Evolutionary conservation across 2,329 filamentous ascomycete species (phyloP).

Genomic region (Thelonectria rubi): DNA sequence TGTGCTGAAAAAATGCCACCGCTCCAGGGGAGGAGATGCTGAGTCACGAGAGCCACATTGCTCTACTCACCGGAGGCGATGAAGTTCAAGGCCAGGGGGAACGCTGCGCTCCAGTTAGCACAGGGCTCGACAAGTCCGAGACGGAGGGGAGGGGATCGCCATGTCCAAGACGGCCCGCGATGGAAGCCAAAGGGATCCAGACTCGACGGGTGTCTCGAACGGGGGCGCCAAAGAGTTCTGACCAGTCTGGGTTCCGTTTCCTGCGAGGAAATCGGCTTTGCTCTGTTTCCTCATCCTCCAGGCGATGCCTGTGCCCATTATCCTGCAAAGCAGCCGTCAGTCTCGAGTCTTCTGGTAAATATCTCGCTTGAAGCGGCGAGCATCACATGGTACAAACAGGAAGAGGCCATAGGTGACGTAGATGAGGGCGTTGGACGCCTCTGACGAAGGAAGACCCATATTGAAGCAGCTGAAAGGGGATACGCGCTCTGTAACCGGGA

Average conservation of each 20-base stretch:
- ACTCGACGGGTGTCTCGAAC: background rate
- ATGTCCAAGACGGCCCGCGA: constrained; percentile 1
- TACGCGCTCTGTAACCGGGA: no score
- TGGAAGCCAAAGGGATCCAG: background rate
- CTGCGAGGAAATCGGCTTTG: constrained; percentile 76
- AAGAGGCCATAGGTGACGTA: constrained; percentile 82
- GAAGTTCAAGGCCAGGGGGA: constrained; percentile 87
- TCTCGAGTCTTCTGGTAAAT: background rate
- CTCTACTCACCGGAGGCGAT: constrained; percentile 88
- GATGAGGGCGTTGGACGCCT: constrained; percentile 84
- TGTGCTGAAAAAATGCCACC: constrained; percentile 60
- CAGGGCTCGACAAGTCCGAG: background rate
- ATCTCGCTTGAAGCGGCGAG: background rate
- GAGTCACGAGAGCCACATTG: constrained; percentile 40
- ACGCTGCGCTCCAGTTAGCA: constrained; percentile 62
- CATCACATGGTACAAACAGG: constrained; percentile 63
- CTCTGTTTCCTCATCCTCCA: constrained; percentile 69
- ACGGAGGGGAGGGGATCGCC: background rate
- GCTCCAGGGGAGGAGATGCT: constrained; percentile 63
- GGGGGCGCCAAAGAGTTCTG: constrained; percentile 48
- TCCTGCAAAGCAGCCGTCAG: constrained; percentile 52
- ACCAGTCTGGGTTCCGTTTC: constrained; percentile 88
- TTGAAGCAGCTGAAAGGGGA: constrained; percentile 16
- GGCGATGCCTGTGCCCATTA: constrained; percentile 69
- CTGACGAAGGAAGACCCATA: constrained; percentile 79